Conservation (phyloP, 331 rosid species). For the Malus hybrid region DNA sequence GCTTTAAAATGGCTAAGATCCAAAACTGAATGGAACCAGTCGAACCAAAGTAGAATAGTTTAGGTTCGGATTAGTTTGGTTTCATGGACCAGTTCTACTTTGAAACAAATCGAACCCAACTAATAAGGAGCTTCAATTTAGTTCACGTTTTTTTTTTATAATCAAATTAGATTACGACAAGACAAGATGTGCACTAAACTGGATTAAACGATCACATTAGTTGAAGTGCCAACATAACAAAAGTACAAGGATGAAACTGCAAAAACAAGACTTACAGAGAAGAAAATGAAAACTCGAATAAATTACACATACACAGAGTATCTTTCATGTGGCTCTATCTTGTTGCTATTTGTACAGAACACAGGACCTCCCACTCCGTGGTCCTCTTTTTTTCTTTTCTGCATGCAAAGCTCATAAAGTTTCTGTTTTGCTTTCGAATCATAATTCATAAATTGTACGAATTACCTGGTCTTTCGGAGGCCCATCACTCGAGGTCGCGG, state of each 20-base stretch:
- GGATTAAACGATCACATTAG: too few relatives aligned
- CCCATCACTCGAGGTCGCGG: slow-evolving; percentile 25
- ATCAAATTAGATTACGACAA: not conserved
- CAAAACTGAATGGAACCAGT: too few relatives aligned
- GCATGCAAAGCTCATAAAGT: not conserved
- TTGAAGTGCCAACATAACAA: not conserved
- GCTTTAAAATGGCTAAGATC: not conserved
- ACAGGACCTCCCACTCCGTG: not conserved
- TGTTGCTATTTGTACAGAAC: not conserved
- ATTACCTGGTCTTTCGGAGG: slow-evolving; percentile 14
- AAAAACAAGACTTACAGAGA: not conserved
- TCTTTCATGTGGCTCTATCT: too few relatives aligned
- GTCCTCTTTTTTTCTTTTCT: not conserved
- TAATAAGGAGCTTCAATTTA: not conserved
- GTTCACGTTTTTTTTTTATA: too few relatives aligned
- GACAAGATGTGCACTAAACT: too few relatives aligned
- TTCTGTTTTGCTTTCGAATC: not conserved
- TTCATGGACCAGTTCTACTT: not conserved
- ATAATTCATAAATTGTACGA: not conserved
- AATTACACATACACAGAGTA: not conserved
- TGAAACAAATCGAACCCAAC: not conserved
- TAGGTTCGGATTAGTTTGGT: too few relatives aligned
- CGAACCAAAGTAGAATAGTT: not conserved
- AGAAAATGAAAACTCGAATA: not conserved
- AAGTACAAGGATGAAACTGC: not conserved